phyloP scores from a whole-genome alignment of 1,139 yeast genomes.

The Debaryomyces psychrophilus region DNA sequence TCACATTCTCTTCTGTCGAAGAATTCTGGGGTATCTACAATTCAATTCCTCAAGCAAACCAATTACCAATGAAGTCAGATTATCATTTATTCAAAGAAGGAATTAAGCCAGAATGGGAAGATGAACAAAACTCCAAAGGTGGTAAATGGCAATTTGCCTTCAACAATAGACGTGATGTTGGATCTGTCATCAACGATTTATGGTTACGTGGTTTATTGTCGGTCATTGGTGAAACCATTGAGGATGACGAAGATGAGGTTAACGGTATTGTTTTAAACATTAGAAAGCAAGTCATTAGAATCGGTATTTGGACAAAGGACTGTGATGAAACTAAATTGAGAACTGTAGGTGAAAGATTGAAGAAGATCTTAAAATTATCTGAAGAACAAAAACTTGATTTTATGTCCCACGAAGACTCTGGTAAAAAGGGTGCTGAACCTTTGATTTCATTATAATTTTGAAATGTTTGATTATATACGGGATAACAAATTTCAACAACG shows the following conservation, averaged over 20 bases:
- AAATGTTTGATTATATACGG: slow-evolving; percentile 5
- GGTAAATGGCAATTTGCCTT: slow-evolving; percentile 87
- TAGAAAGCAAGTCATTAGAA: slow-evolving; percentile 80
- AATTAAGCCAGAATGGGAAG: slow-evolving; percentile 99
- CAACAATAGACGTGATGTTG: slow-evolving; percentile 66
- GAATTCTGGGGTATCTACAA: slow-evolving; percentile 99
- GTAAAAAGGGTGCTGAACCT: slow-evolving; percentile 47
- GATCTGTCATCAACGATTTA: slow-evolving; percentile 74
- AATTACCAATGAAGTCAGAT: slow-evolving; percentile 89
- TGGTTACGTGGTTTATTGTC: slow-evolving; percentile 93
- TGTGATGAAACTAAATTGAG: slow-evolving; percentile 65
- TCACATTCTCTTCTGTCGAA: slow-evolving; percentile 89
- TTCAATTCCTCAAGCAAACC: slow-evolving; percentile 90
- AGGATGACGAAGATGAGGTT: slow-evolving; percentile 85
- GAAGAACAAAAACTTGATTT: slow-evolving; percentile 78
- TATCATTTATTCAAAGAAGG: slow-evolving; percentile 95
- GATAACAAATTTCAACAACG: slow-evolving; percentile 2
- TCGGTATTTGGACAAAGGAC: slow-evolving; percentile 93
- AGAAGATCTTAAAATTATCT: slow-evolving; percentile 70
- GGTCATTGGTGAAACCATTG: slow-evolving; percentile 95
- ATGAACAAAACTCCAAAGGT: slow-evolving; percentile 80
- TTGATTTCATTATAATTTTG: slow-evolving; percentile 40
- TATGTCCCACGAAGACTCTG: slow-evolving; percentile 62
- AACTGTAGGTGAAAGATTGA: slow-evolving; percentile 83
- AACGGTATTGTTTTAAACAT: slow-evolving; percentile 93